A percentile compares a stretch with the other conserved stretches of the same genome.
These are phyloP conservation scores for Torulaspora pretoriensis DNA, from an alignment of 1,139 yeast genomes.

Conservation along the genomic window DNA sequence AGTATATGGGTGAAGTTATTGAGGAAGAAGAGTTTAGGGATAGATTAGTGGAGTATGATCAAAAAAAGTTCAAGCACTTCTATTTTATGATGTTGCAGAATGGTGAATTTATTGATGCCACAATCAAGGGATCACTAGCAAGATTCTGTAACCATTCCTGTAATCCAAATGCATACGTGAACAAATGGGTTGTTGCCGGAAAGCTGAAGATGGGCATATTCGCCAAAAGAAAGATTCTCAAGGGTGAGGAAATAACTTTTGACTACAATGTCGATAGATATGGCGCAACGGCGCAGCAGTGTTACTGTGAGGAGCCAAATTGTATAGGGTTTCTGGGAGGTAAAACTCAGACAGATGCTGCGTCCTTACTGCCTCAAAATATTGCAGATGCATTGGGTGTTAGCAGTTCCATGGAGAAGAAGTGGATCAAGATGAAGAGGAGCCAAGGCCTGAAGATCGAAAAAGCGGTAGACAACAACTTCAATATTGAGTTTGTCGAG, in stretches of 20 bases:
- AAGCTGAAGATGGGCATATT: constrained; percentile 92
- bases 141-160: constrained; percentile 95
- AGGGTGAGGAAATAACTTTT: constrained; percentile 90
- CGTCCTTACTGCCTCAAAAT: constrained; percentile 74
- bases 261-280: constrained; percentile 95
- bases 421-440: constrained; percentile 61
- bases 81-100: constrained; percentile 96
- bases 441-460: constrained; percentile 43
- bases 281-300: constrained; percentile 91
- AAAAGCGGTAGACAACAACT: constrained; percentile 54
- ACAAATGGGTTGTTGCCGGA: constrained; percentile 95
- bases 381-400: constrained; percentile 85
- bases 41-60: constrained; percentile 72
- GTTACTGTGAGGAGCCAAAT: constrained; percentile 90
- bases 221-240: constrained; percentile 65
- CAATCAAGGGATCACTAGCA: constrained; percentile 79
- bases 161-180: constrained; percentile 88
- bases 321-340: constrained; percentile 95
- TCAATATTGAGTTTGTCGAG: constrained; percentile 62
- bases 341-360: constrained; percentile 90
- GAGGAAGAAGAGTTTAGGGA: constrained; percentile 67
- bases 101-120: constrained; percentile 92
- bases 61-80: constrained; percentile 72
- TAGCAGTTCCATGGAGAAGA: constrained; percentile 54
- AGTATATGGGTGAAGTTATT: constrained; percentile 91